These are phyloP conservation scores for Penicillium soppii DNA, from an alignment of 495 filamentous ascomycete genomes.

Conservation along the genomic window DNA sequence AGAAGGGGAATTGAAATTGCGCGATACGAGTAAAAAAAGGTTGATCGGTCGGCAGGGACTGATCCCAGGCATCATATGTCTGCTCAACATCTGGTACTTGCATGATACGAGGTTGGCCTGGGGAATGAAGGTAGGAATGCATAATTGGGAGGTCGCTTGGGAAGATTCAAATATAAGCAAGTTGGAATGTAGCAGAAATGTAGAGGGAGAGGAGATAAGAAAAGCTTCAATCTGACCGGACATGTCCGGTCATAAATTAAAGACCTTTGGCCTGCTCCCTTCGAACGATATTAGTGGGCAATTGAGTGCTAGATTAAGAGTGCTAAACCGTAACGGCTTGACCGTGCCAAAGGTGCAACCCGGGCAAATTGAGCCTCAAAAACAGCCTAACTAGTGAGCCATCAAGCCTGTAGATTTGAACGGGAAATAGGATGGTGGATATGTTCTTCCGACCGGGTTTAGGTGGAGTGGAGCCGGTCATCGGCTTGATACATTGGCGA, in stretches of 20 bases:
- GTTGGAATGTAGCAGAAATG: background rate
- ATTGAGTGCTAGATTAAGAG: no score
- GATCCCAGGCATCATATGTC: constrained; percentile 12
- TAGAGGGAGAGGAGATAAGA: background rate
- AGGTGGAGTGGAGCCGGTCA: no score
- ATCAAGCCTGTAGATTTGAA: no score
- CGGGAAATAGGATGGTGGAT: no score
- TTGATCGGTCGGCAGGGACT: constrained; percentile 12
- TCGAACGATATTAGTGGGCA: no score
- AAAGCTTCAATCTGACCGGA: background rate
- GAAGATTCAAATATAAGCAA: no score
- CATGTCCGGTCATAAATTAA: no score
- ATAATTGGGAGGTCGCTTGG: constrained; percentile 18
- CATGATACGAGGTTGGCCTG: constrained; percentile 13
- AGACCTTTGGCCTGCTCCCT: no score
- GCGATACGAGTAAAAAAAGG: constrained; percentile 10
- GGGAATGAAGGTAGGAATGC: constrained; percentile 20
- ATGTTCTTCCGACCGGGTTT: no score
- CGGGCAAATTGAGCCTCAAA: background rate
- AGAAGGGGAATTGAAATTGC: constrained; percentile 11
- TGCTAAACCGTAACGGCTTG: no score
- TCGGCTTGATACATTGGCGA: no score
- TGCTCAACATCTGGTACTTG: constrained; percentile 5
- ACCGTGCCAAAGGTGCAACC: no score
- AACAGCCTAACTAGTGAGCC: background rate